These are phyloP conservation scores for Teratosphaeria viscida DNA, from an alignment of 2,329 filamentous ascomycete genomes.

Conservation along the genomic window DNA sequence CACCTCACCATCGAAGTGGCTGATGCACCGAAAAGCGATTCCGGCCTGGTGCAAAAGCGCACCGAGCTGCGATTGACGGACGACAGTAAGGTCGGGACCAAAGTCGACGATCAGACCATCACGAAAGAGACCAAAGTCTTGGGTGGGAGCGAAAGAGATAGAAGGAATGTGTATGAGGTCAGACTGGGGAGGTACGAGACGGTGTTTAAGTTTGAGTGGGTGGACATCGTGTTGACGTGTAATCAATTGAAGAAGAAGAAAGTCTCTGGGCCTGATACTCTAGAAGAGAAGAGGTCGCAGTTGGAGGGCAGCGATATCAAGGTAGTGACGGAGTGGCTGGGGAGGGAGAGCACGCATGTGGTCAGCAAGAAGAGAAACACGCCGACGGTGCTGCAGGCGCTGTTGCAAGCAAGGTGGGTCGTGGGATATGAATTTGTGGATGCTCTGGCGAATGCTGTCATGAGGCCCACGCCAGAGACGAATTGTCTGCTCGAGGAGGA, in stretches of 20 bases:
- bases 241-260: slow-evolving; percentile 50
- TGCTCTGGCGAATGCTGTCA: slow-evolving; percentile 43
- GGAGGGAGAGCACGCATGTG: slow-evolving; percentile 69
- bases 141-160: slow-evolving; percentile 46
- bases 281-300: slow-evolving; percentile 50
- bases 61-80: slow-evolving; percentile 68
- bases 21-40: slow-evolving; percentile 53
- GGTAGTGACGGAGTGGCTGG: slow-evolving; percentile 61
- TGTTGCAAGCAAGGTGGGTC: slow-evolving; percentile 71
- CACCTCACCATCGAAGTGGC: slow-evolving; percentile 72
- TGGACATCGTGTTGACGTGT: slow-evolving; percentile 70
- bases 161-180: slow-evolving; percentile 32
- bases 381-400: slow-evolving; percentile 71
- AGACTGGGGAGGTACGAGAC: slow-evolving; percentile 61
- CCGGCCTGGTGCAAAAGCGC: slow-evolving; percentile 45
- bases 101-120: slow-evolving; percentile 57
- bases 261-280: slow-evolving; percentile 37
- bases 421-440: slow-evolving; percentile 66
- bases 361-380: slow-evolving; percentile 85
- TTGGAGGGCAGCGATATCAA: slow-evolving; percentile 88
- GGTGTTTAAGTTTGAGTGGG: slow-evolving; percentile 49
- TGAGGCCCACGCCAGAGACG: slow-evolving; percentile 9
- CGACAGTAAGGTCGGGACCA: slow-evolving; percentile 75
- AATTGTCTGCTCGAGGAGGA: slow-evolving; percentile 56
- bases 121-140: slow-evolving; percentile 54